These are phyloP conservation scores for Selaginella tamariscina DNA, from an alignment of 75 land plant genomes.

Conservation along the genomic window DNA sequence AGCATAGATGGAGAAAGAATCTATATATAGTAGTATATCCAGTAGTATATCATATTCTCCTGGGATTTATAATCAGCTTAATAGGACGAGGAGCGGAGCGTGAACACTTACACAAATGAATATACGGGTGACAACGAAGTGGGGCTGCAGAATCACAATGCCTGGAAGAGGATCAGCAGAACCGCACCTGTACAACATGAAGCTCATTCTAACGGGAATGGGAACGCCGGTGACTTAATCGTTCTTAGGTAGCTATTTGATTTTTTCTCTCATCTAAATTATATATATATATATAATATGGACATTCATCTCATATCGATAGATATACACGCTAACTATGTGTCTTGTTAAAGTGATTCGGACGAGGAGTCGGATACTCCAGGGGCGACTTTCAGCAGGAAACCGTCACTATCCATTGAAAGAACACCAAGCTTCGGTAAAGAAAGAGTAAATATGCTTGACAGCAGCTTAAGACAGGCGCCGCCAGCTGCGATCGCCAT, in stretches of 20 bases:
- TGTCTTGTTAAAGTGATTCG: no score
- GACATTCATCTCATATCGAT: no score
- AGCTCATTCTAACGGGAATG: slow-evolving; percentile 25
- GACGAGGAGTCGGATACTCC: slow-evolving; percentile 57
- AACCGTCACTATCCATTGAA: background rate
- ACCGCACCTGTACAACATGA: slow-evolving; percentile 8
- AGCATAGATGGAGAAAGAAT: no score
- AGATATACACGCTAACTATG: no score
- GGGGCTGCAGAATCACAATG: slow-evolving; percentile 22
- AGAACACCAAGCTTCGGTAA: background rate
- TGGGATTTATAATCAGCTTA: no score
- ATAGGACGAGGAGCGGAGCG: slow-evolving; percentile 56
- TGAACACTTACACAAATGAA: slow-evolving; percentile 38
- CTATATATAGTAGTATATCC: no score
- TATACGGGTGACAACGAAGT: slow-evolving; percentile 36
- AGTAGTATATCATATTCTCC: no score
- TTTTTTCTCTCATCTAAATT: no score
- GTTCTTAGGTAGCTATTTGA: no score
- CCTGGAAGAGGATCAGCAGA: slow-evolving; percentile 23
- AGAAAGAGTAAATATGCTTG: background rate
- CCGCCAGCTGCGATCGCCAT: background rate
- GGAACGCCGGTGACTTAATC: slow-evolving; percentile 54
- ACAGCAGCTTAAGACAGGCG: background rate
- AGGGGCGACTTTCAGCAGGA: background rate
- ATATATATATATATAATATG: no score